Base-by-base conservation (phyloP, 1,139 yeast genomes). In the Protomyces macrosporus region DNA sequence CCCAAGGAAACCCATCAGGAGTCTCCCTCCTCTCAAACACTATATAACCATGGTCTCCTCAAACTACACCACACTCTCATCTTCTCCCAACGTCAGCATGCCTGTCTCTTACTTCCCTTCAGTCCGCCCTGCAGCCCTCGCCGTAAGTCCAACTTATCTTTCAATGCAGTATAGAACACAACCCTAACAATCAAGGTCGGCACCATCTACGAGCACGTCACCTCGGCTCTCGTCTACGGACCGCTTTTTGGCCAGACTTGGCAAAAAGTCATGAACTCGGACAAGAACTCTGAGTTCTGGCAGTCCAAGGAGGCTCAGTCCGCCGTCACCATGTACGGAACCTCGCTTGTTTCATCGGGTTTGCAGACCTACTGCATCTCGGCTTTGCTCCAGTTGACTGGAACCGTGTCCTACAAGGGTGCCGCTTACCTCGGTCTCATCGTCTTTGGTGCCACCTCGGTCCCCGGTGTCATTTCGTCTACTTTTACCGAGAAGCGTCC, bases 301-400 rank as follows among this genome's bases (percentile, higher is more conserved):
- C 70, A 73, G 72, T 69, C 75, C 65, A 68, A 72, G 68, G 78
- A 77, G 70, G 76, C 77, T 42, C 72, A 76, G 56, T 70, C 75
- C 39, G 79, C 79, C 45, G 72, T 72, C 32, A 71, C 73, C 40
- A 70, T 75, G 52, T 73, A 73, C 71, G 72, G 74, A 34, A 68
- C 78, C 42, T 74, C 78, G 34, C 63, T 76, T 60, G 71, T 73
- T 40, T 70, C 76, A 33, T 72, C 79, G 32, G 75, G 66, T 71
- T 61, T 67, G 34, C 80, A 77, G 72, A 72, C 81, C n/a, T 78
- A 78, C 68, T 79, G 78, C 32, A 73, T 77, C 51, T 71, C 77
- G 23, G 78, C 78, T 23, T 70, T 78, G 51, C 70, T 78, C 62
- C 74, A 76, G 70, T 69, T 76, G 59, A 73, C 79, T 53, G 78